Percentiles rank a stretch among this genome's conserved stretches.
Conservation (phyloP, 2,329 filamentous ascomycete genomes). For the Aschersonia sp. region DNA sequence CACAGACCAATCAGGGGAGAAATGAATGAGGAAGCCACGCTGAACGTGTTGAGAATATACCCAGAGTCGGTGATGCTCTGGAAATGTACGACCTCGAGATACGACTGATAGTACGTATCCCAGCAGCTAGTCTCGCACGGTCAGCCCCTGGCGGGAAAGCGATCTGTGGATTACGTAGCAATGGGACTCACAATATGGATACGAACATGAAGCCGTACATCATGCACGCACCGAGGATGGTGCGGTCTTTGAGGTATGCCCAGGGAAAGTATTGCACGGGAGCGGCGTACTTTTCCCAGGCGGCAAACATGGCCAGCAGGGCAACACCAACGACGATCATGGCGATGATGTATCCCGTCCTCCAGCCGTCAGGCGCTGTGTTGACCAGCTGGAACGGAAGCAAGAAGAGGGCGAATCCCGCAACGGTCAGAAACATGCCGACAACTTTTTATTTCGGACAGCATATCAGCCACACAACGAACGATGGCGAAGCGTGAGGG, state of each 20-base stretch:
- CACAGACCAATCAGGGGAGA: constrained; percentile 29
- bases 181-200: constrained; percentile 22
- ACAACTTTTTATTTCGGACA: constrained; percentile 15
- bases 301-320: constrained; percentile 30
- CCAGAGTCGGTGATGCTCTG: constrained; percentile 21
- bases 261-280: constrained; percentile 42
- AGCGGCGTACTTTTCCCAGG: constrained; percentile 43
- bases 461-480: too few species aligned
- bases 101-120: constrained; percentile 36
- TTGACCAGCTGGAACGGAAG: constrained; percentile 31
- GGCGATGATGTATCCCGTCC: constrained; percentile 26
- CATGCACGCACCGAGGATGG: constrained; percentile 30
- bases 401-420: constrained; percentile 34
- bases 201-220: constrained; percentile 23
- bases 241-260: constrained; percentile 31
- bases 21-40: constrained; percentile 29
- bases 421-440: constrained; percentile 36
- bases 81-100: constrained; percentile 30
- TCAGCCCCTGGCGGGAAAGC: too few species aligned
- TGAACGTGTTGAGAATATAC: constrained; percentile 29
- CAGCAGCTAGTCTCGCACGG: constrained; percentile 12
- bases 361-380: constrained; percentile 22
- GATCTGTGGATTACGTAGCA: too few species aligned
- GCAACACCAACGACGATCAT: constrained; percentile 35
- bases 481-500: too few species aligned